Base-by-base conservation (phyloP, 495 filamentous ascomycete species). In the Aspergillus haitiensis region DNA sequence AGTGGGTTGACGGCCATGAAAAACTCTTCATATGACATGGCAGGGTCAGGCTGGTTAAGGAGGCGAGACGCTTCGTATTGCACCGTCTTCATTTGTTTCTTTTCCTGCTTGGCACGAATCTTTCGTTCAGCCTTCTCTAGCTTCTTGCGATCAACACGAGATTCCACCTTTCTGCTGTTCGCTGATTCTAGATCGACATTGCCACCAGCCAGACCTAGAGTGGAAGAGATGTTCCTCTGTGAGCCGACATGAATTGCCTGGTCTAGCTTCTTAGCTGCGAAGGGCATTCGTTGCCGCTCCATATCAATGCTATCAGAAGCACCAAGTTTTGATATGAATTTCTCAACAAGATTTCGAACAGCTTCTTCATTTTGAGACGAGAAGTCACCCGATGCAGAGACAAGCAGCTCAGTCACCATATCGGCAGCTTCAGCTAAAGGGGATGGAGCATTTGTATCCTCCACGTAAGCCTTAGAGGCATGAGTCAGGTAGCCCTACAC, bases 1-100 rank as follows among this genome's bases (percentile, higher is more conserved):
- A 99, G 80, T 42, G 94, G 94, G 72, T 99, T 99, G 78, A 99
- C 94, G 42, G 89, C 85, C 94, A 99, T 98, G 81, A 92, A 99
- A 78, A 99, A 98, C 70, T 99, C 95, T 72, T 99, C 94, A 72
- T 99, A 99, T 5, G 90, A 91, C 82, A 96, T 87, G n/a, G 92
- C 78, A 62, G 90, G 84, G 62, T 90, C 86, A 5, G 90, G 81
- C 71, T 91, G 84, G 72, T 92, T 88, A 64, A 99, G 81, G 60
- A 99, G 80, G 62, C 87, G 85, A 6, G 94, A 99, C 15, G 95
- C 90, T 75, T 99, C 95, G 70, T 99, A 99, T 70, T 94, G 88
- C 56, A 99, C 94, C 48, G 87, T 96, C 82, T 97, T 98, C 86
- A 96, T 96, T 40, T 86, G 82, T 78, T 99, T 99, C 80, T 93